Evolutionary conservation across 371 early-diverging fungal genomes (phyloP).

Genomic region (Blastocladiella emersonii): DNA sequence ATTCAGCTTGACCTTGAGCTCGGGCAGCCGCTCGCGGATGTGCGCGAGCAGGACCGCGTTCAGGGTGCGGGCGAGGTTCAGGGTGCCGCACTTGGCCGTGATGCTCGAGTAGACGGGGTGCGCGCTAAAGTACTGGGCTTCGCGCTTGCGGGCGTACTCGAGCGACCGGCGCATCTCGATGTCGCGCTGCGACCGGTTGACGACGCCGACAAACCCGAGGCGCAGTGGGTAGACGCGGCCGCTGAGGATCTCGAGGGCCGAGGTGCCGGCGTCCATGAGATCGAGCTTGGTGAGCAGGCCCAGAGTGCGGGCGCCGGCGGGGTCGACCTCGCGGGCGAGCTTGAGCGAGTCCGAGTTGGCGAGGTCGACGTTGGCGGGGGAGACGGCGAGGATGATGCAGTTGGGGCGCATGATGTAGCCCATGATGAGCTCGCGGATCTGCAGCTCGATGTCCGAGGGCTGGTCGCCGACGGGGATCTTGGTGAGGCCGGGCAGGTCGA

Average conservation of each 20-base stretch:
- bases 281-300: slow-evolving; percentile 99
- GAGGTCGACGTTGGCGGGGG: slow-evolving; percentile 95
- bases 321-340: slow-evolving; percentile 93
- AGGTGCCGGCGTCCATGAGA: slow-evolving; percentile 98
- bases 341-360: slow-evolving; percentile 98
- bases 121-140: slow-evolving; percentile 81
- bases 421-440: slow-evolving; percentile 91
- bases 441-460: slow-evolving; percentile 95
- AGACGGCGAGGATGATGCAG: slow-evolving; percentile 93
- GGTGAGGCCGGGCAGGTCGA: slow-evolving; percentile 97
- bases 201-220: slow-evolving; percentile 86
- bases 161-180: slow-evolving; percentile 86
- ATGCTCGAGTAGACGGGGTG: slow-evolving; percentile 88
- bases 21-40: slow-evolving; percentile 89
- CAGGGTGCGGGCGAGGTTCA: slow-evolving; percentile 85
- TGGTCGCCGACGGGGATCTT: slow-evolving; percentile 97
- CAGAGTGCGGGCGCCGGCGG: slow-evolving; percentile 89
- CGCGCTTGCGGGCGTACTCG: slow-evolving; percentile 72
- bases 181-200: slow-evolving; percentile 94
- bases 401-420: slow-evolving; percentile 90
- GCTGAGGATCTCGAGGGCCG: slow-evolving; percentile 97
- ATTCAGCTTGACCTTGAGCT: slow-evolving; percentile 90
- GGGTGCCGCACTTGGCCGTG: slow-evolving; percentile 95
- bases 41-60: slow-evolving; percentile 95
- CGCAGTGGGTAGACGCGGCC: slow-evolving; percentile 92